phyloP scores from a whole-genome alignment of 257 asterid species.

The Jacaranda mimosifolia region DNA sequence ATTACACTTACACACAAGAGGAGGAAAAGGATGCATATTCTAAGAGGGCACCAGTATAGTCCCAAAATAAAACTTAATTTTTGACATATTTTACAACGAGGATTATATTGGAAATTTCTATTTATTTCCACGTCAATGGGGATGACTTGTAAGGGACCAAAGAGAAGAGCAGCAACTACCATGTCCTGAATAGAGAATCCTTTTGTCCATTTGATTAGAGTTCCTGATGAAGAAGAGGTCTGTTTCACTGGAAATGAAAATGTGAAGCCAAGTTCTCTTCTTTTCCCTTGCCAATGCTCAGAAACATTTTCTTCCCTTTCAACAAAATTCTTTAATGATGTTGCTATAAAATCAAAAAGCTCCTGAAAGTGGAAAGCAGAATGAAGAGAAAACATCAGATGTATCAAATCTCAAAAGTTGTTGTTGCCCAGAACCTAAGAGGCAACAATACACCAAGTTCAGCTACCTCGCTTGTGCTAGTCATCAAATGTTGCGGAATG shows the following conservation, averaged over 20 bases:
- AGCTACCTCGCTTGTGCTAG: slow-evolving; percentile 65
- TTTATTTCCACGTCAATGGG: slow-evolving; percentile 12
- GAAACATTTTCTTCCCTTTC: slow-evolving; percentile 57
- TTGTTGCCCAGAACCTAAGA: neutral
- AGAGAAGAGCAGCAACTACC: slow-evolving; percentile 55
- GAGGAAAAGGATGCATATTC: neutral
- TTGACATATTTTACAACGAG: neutral
- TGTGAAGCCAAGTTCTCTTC: slow-evolving; percentile 83
- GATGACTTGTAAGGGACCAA: slow-evolving; percentile 2
- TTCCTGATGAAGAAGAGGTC: slow-evolving; percentile 72
- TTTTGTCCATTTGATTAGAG: slow-evolving; percentile 81
- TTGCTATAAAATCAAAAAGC: slow-evolving; percentile 82
- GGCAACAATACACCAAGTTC: slow-evolving; percentile 14
- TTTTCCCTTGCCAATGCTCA: slow-evolving; percentile 45
- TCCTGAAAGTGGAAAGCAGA: slow-evolving; percentile 55
- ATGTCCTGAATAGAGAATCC: slow-evolving; percentile 73
- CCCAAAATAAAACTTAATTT: neutral
- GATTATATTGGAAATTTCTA: neutral
- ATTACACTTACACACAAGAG: neutral
- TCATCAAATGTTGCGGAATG: slow-evolving; percentile 68
- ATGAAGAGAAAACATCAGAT: slow-evolving; percentile 12
- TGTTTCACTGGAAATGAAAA: slow-evolving; percentile 89
- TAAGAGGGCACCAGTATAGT: neutral
- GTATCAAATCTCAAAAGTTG: neutral
- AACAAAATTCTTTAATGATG: slow-evolving; percentile 62